phyloP scores from a whole-genome alignment of 2,329 filamentous ascomycete genomes.

The Calonectria leucothoes region DNA sequence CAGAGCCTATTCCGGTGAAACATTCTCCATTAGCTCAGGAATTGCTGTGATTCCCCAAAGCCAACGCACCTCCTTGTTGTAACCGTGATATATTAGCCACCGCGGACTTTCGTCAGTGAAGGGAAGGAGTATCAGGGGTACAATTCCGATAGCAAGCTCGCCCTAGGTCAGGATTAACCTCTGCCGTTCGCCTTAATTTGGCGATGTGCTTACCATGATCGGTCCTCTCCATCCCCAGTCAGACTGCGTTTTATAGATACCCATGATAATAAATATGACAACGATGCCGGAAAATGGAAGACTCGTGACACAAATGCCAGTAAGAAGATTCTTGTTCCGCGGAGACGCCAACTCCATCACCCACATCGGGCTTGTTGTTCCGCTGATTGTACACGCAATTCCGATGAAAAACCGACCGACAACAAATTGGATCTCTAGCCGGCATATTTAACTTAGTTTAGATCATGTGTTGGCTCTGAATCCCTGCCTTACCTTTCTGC shows the following conservation, averaged over 20 bases:
- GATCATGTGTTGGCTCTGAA: neutral
- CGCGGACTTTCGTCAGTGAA: neutral
- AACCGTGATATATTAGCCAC: neutral
- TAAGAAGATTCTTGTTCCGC: neutral
- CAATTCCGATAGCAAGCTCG: neutral
- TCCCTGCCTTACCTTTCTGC: neutral
- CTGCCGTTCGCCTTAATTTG: no score
- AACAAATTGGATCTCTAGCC: neutral
- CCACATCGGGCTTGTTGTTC: neutral
- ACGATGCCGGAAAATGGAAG: neutral
- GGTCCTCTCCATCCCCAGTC: neutral
- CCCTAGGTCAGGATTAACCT: neutral
- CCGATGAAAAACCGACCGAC: neutral
- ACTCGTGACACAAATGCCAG: neutral
- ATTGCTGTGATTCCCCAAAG: neutral
- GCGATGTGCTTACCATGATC: neutral
- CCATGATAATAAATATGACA: neutral
- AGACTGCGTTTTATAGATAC: neutral
- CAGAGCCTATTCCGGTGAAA: neutral
- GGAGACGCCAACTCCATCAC: neutral
- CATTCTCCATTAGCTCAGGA: neutral
- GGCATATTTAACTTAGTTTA: neutral
- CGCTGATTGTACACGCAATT: neutral
- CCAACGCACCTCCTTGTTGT: neutral
- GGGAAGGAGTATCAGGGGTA: neutral